Evolutionary conservation across 441 rosid species (phyloP).

Genomic region (Dalechampia spathulata): DNA sequence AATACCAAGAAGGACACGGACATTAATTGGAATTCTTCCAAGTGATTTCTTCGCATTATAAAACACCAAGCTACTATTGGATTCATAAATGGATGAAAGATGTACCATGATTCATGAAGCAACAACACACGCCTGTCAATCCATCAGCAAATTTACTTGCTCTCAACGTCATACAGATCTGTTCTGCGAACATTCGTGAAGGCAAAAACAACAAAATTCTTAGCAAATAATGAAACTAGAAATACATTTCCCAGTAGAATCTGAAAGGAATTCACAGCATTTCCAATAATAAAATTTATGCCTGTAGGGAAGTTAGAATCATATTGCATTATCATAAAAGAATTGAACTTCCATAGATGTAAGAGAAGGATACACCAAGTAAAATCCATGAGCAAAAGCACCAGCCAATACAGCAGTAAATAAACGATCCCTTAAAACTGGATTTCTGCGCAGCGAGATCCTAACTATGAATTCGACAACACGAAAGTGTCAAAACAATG

Average conservation of each 20-base stretch:
- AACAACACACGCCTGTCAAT: not conserved
- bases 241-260: too few relatives aligned
- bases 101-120: not conserved
- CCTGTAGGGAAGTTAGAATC: not conserved
- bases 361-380: conserved; percentile 80
- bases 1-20: not conserved
- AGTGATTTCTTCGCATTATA: not conserved
- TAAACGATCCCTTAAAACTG: conserved; percentile 75
- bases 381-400: conserved; percentile 79
- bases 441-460: conserved; percentile 55
- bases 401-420: conserved; percentile 73
- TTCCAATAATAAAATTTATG: not conserved
- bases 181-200: conserved; percentile 36
- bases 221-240: not conserved
- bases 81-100: not conserved
- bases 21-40: not conserved
- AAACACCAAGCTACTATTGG: not conserved
- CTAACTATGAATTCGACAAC: conserved; percentile 38
- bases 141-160: conserved; percentile 37
- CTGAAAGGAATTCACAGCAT: too few relatives aligned
- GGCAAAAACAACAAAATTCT: conserved; percentile 23
- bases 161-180: conserved; percentile 51
- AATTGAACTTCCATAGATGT: not conserved
- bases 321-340: not conserved
- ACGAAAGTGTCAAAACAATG: not conserved